Conservation (phyloP, 305 asterid species). For the Fraxinus angustifolia region DNA sequence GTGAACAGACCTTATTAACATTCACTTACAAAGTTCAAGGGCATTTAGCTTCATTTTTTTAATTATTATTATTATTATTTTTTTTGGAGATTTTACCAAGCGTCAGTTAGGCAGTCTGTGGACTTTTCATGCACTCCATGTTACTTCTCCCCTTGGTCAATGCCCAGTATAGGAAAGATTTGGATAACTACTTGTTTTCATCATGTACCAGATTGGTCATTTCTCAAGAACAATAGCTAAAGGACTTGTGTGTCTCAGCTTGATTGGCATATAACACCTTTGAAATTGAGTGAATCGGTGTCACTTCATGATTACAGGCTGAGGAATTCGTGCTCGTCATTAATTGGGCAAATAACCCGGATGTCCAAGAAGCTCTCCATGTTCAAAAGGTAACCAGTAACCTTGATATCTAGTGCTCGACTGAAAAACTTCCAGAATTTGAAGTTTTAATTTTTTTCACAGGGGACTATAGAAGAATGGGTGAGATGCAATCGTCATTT, state of each 20-base stretch:
- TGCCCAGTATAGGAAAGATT: not conserved
- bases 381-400: slow-evolving; percentile 16
- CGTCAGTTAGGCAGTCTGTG: not conserved
- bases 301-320: slow-evolving; percentile 3
- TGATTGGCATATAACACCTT: not conserved
- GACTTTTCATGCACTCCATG: not conserved
- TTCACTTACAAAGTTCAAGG: not conserved
- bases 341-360: slow-evolving; percentile 26
- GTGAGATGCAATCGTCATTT: slow-evolving; percentile 4
- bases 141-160: not conserved
- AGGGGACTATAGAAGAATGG: slow-evolving; percentile 17
- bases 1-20: not conserved
- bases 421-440: not conserved
- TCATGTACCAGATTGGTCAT: not conserved
- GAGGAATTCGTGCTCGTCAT: not conserved
- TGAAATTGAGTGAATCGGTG: not conserved
- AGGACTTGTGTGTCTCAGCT: not conserved
- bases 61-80: too few relatives aligned
- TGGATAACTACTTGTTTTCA: not conserved
- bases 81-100: not conserved
- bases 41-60: not conserved
- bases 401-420: not conserved
- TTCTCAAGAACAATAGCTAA: not conserved
- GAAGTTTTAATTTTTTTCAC: not conserved
- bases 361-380: slow-evolving; percentile 19